These are phyloP conservation scores for Hansenula lynferdii DNA, from an alignment of 1,139 yeast species.

Conservation along the genomic window DNA sequence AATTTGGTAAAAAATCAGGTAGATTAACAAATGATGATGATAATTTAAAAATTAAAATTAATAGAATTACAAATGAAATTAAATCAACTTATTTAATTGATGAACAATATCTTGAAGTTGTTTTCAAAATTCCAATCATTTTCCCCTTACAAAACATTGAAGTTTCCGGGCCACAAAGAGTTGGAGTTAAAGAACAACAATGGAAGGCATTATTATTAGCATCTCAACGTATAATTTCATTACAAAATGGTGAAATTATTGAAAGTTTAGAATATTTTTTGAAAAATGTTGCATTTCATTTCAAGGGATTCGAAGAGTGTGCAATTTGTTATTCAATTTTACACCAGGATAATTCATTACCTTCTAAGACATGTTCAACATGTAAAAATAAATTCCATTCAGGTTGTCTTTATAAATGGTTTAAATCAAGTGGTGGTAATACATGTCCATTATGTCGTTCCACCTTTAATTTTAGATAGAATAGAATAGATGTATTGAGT, in stretches of 20 bases:
- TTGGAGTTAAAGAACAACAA: slow-evolving; percentile 88
- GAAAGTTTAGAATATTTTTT: slow-evolving; percentile 83
- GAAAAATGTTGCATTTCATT: slow-evolving; percentile 75
- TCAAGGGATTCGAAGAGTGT: slow-evolving; percentile 93
- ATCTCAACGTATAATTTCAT: slow-evolving; percentile 68
- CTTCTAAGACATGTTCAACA: slow-evolving; percentile 82
- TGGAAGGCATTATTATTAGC: slow-evolving; percentile 97
- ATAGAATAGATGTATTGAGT: too few relatives aligned
- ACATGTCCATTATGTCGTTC: slow-evolving; percentile 91
- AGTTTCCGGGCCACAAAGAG: slow-evolving; percentile 73
- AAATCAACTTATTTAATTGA: slow-evolving; percentile 75
- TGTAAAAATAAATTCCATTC: slow-evolving; percentile 95
- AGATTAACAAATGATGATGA: slow-evolving; percentile 38
- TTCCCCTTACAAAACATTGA: slow-evolving; percentile 72
- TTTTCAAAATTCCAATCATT: slow-evolving; percentile 61
- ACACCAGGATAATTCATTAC: slow-evolving; percentile 82
- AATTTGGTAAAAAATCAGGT: slow-evolving; percentile 42
- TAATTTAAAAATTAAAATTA: slow-evolving; percentile 58
- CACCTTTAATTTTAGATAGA: slow-evolving; percentile 19
- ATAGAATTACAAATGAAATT: slow-evolving; percentile 62
- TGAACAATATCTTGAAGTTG: slow-evolving; percentile 82
- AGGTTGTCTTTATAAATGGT: slow-evolving; percentile 97
- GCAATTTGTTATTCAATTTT: slow-evolving; percentile 91
- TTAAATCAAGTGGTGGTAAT: slow-evolving; percentile 85
- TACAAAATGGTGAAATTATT: slow-evolving; percentile 74